Percentiles rank a stretch among this genome's conserved stretches.
Conservation (phyloP, 306 rosid species). For the Astragalus glycyphyllos region DNA sequence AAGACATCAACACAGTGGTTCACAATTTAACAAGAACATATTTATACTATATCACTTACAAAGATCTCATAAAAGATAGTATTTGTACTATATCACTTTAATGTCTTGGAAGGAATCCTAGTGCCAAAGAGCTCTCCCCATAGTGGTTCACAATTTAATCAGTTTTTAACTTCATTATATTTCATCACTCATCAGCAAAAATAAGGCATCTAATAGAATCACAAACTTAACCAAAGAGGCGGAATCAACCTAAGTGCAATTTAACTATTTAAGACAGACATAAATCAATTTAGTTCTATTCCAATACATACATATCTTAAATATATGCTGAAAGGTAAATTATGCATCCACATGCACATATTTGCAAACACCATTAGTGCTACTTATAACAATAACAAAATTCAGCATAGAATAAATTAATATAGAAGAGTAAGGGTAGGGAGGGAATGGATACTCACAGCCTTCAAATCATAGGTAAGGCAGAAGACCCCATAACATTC, state of each 20-base stretch:
- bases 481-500: conserved; percentile 93
- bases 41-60: too few relatives aligned
- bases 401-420: conserved; percentile 18
- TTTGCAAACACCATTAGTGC: conserved; percentile 33
- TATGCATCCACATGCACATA: conserved; percentile 36
- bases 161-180: not conserved
- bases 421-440: not conserved
- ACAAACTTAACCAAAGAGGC: conserved; percentile 20
- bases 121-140: too few relatives aligned
- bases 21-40: too few relatives aligned
- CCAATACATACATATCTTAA: conserved; percentile 2
- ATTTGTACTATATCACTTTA: too few relatives aligned
- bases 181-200: not conserved
- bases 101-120: too few relatives aligned
- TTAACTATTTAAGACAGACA: not conserved
- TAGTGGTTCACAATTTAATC: too few relatives aligned
- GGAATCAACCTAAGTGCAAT: not conserved
- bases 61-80: too few relatives aligned
- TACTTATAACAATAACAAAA: conserved; percentile 8
- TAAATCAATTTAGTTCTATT: conserved; percentile 8
- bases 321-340: conserved; percentile 21
- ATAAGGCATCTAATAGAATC: not conserved
- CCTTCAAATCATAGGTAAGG: conserved; percentile 92
- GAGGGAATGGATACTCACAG: conserved; percentile 54
- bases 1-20: not conserved